Evolutionary conservation across 176 grass and related monocot species (phyloP).

Genomic region (Oryza longistaminata): DNA sequence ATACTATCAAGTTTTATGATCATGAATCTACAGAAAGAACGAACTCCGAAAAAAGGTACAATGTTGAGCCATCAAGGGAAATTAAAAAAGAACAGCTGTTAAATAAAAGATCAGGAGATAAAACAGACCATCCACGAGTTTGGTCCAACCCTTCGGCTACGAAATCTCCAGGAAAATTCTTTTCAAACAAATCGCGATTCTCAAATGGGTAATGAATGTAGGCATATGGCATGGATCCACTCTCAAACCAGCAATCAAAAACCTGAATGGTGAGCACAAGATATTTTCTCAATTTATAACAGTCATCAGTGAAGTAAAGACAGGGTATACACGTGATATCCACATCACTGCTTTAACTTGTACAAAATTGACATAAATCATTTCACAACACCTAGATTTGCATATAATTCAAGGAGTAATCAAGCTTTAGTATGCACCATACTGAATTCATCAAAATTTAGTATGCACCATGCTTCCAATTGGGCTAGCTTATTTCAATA

Average conservation of each 20-base stretch:
- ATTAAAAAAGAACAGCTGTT: not conserved
- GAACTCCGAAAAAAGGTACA: not conserved
- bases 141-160: slow-evolving; percentile 98
- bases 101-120: slow-evolving; percentile 7
- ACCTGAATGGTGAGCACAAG: slow-evolving; percentile 56
- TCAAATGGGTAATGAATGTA: slow-evolving; percentile 99
- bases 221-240: slow-evolving; percentile 97
- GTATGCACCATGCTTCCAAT: not conserved
- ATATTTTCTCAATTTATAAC: slow-evolving; percentile 22
- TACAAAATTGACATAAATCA: not conserved
- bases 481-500: not conserved
- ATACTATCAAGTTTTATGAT: no score
- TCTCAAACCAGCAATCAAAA: slow-evolving; percentile 99
- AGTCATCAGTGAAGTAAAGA: not conserved
- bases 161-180: slow-evolving; percentile 97
- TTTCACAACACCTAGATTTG: not conserved
- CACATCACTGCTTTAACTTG: not conserved
- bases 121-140: slow-evolving; percentile 92
- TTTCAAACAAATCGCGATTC: slow-evolving; percentile 89
- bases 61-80: not conserved
- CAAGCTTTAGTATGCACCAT: not conserved
- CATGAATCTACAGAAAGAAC: no score
- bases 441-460: slow-evolving; percentile 25
- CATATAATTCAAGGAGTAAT: not conserved
- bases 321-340: not conserved